A percentile compares a stretch with the other conserved stretches of the same genome.
Evolutionary conservation across 306 rosid species (phyloP).

Genomic region (Casuarina equisetifolia): DNA sequence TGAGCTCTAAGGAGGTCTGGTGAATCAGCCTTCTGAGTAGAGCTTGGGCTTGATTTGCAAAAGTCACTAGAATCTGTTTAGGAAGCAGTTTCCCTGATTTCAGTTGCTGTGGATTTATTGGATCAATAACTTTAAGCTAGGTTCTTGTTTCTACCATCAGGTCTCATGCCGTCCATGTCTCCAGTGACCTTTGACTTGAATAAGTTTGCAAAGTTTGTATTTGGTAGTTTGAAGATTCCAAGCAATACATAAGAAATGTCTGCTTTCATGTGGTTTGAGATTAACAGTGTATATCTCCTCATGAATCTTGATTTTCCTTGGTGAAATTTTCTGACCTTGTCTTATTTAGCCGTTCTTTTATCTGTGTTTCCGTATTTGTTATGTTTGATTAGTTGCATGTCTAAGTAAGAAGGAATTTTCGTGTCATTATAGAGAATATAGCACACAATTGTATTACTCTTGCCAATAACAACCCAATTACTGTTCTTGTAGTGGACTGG

Average conservation of each 20-base stretch:
- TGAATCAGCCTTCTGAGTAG: background rate
- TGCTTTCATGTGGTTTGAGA: background rate
- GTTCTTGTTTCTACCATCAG: background rate
- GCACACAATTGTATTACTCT: background rate
- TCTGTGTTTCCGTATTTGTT: background rate
- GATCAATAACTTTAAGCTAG: background rate
- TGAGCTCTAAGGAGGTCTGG: background rate
- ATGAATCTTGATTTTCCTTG: background rate
- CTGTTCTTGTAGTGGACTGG: constrained; percentile 46
- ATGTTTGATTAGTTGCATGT: background rate
- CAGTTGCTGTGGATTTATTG: background rate
- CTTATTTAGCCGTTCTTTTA: background rate
- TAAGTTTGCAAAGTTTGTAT: background rate
- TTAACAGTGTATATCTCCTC: background rate
- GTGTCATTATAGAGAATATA: background rate
- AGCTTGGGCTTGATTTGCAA: background rate
- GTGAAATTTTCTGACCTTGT: background rate
- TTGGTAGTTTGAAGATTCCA: background rate
- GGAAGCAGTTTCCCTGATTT: background rate
- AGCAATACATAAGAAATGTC: background rate
- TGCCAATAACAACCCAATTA: background rate
- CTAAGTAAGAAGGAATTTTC: background rate
- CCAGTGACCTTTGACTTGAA: background rate
- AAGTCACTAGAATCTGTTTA: background rate
- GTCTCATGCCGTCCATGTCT: background rate